Evolutionary conservation across 2,329 filamentous ascomycete genomes (phyloP).

Genomic region (Phialocephala sp.): DNA sequence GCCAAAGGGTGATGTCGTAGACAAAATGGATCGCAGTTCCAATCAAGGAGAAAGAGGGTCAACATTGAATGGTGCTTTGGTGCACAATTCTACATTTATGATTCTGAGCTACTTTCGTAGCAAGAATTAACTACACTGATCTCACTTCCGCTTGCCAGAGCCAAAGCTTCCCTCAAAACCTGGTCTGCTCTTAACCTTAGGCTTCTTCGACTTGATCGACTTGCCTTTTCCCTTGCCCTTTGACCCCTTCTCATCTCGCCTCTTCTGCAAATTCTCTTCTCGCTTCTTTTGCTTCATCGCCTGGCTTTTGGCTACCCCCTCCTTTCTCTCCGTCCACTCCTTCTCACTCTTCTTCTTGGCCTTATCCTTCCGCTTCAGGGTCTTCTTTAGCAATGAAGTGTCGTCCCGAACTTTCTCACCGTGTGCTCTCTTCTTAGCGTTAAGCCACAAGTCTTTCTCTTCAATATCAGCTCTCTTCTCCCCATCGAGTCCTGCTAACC

Average conservation of each 20-base stretch:
- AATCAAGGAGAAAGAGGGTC: not conserved
- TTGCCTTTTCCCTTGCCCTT: constrained; percentile 58
- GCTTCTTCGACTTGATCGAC: constrained; percentile 54
- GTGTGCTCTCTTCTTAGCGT: constrained; percentile 84
- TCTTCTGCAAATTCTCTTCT: constrained; percentile 77
- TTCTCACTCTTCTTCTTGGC: constrained; percentile 90
- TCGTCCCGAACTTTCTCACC: constrained; percentile 91
- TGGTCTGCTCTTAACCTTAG: constrained; percentile 53
- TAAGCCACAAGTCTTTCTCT: constrained; percentile 94
- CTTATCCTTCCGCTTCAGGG: constrained; percentile 89
- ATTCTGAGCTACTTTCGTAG: not conserved
- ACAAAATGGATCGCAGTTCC: not conserved
- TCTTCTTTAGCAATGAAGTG: constrained; percentile 87
- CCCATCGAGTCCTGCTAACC: constrained; percentile 75
- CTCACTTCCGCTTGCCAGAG: constrained; percentile 35
- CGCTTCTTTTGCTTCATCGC: constrained; percentile 83
- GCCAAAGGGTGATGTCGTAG: not conserved
- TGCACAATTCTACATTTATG: not conserved
- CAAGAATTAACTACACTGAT: constrained; percentile 14
- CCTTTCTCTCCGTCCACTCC: constrained; percentile 79
- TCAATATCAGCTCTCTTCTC: constrained; percentile 85
- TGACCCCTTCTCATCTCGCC: constrained; percentile 75
- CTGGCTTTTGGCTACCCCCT: constrained; percentile 75
- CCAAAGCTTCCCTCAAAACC: constrained; percentile 62
- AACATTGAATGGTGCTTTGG: constrained; percentile 13